Base-by-base conservation (phyloP, 352 stramenopile species). In the Achlya hypogyna region DNA sequence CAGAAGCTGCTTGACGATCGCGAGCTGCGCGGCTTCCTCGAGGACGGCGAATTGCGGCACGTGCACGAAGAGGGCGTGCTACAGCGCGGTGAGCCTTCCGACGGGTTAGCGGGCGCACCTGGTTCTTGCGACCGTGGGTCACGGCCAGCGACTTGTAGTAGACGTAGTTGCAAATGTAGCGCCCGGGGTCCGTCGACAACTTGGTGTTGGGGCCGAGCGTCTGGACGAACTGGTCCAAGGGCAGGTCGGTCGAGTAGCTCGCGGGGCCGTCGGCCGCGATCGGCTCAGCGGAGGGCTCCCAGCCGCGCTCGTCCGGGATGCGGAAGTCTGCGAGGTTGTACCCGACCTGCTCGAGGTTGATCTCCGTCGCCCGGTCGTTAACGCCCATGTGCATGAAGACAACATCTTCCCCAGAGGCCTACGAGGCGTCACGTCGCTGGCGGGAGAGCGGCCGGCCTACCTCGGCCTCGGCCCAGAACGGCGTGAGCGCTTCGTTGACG, bases 141-240 rank as follows among this genome's bases (percentile, higher is more conserved):
- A 82, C 89, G 38, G 81, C 69, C 16, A 94, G 79, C 71, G 83
- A 92, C 32, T 78, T 70, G 69, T 81, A 94, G 77, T 90, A 94
- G 18, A 91, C 84, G 66, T 78, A 91, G 72, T 94, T 94, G 74
- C 85, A 94, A 63, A 94, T 90, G 74, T 91, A 94, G 25, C 85
- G 75, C 5, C 85, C 85, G 1, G 83, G 83, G 65, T 94, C 81
- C 12, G 65, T 88, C 16, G 85, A 94, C 51, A 94, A 75, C 5
- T 31, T 60, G 9, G 83, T 65, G 18, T 70, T 71, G 34, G 75
- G 58, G 29, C 77, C 72, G 1, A 53, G 45, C 27, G 52, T 69
- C 32, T 51, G 69, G 28, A 86, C 68, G 68, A 93, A 70, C 8
- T 89, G 72, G 0, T 84, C 78, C 10, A 93, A 63, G 18, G 82